Percentiles rank a stretch among this genome's conserved stretches.
These are phyloP conservation scores for Coemansia sp. DNA, from an alignment of 192 early-diverging fungal species.

Conservation along the genomic window DNA sequence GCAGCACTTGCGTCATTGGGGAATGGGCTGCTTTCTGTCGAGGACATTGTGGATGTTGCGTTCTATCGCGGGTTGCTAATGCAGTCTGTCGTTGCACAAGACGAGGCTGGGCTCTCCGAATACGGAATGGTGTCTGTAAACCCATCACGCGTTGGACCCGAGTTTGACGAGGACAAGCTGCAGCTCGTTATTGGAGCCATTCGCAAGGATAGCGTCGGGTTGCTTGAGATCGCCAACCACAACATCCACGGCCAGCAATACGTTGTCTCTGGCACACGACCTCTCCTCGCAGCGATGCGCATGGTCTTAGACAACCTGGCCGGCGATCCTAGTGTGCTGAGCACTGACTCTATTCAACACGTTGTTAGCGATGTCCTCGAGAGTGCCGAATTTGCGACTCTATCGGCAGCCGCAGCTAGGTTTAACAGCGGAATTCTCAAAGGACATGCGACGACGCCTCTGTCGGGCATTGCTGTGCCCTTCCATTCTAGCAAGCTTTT, in stretches of 20 bases:
- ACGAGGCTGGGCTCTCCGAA: conserved; percentile 75
- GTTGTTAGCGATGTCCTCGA: conserved; percentile 32
- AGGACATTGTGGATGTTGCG: conserved; percentile 4
- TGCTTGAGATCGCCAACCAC: conserved; percentile 92
- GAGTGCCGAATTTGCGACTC: not conserved
- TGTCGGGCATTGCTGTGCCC: conserved; percentile 91
- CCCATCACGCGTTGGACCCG: conserved; percentile 68
- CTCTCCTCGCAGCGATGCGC: conserved; percentile 76
- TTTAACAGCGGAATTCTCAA: not conserved
- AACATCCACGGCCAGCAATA: conserved; percentile 96
- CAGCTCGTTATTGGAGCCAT: not conserved
- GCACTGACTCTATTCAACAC: conserved; percentile 15
- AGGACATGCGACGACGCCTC: conserved; percentile 76
- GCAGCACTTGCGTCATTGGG: conserved; percentile 8
- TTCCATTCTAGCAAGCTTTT: conserved; percentile 87
- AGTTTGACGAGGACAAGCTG: conserved; percentile 65
- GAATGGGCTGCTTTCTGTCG: conserved; percentile 26
- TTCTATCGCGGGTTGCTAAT: conserved; percentile 71
- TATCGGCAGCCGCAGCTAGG: not conserved
- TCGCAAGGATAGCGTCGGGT: conserved; percentile 67
- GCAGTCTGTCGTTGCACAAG: conserved; percentile 88
- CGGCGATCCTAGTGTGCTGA: conserved; percentile 23
- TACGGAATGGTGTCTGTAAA: conserved; percentile 95
- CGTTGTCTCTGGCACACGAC: conserved; percentile 81
- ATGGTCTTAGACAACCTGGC: conserved; percentile 83